Percentiles rank a stretch among this genome's conserved stretches.
Conservation (phyloP, 352 stramenopile genomes). For the Globisporangium okanoganense region DNA sequence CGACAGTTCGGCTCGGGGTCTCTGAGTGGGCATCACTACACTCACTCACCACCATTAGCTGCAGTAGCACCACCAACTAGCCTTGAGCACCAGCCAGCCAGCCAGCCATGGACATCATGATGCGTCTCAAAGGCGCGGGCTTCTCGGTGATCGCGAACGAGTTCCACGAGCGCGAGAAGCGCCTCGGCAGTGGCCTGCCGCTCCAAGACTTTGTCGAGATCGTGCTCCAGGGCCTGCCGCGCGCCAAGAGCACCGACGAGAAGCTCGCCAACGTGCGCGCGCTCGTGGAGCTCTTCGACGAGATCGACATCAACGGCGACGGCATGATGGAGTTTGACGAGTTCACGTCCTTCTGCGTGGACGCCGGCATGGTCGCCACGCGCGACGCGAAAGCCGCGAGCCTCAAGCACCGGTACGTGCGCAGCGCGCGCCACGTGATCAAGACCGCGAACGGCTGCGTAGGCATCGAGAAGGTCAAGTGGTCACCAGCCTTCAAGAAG, state of each 20-base stretch:
- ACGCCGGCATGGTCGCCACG: slow-evolving; percentile 79
- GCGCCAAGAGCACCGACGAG: slow-evolving; percentile 33
- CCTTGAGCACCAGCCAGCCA: background rate
- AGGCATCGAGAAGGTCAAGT: slow-evolving; percentile 68
- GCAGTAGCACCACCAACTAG: no score
- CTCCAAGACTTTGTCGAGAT: slow-evolving; percentile 82
- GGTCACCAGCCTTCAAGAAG: slow-evolving; percentile 50
- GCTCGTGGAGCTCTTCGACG: slow-evolving; percentile 77
- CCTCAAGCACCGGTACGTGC: slow-evolving; percentile 75
- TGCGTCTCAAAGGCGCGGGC: slow-evolving; percentile 67
- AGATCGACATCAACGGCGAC: slow-evolving; percentile 88
- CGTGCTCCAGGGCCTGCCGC: slow-evolving; percentile 54
- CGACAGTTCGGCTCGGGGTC: no score
- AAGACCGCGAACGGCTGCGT: slow-evolving; percentile 52
- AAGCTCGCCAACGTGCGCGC: slow-evolving; percentile 51
- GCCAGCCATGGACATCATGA: slow-evolving; percentile 73
- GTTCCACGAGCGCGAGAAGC: slow-evolving; percentile 62
- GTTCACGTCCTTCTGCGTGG: slow-evolving; percentile 86
- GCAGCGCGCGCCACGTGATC: slow-evolving; percentile 46
- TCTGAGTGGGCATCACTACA: background rate
- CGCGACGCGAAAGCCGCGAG: slow-evolving; percentile 26
- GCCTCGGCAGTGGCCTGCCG: slow-evolving; percentile 50
- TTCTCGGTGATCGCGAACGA: slow-evolving; percentile 79
- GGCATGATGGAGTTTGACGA: slow-evolving; percentile 84
- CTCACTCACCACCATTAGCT: no score